phyloP scores from a whole-genome alignment of 2,329 filamentous ascomycete species.

The Chaetomium strumarium region DNA sequence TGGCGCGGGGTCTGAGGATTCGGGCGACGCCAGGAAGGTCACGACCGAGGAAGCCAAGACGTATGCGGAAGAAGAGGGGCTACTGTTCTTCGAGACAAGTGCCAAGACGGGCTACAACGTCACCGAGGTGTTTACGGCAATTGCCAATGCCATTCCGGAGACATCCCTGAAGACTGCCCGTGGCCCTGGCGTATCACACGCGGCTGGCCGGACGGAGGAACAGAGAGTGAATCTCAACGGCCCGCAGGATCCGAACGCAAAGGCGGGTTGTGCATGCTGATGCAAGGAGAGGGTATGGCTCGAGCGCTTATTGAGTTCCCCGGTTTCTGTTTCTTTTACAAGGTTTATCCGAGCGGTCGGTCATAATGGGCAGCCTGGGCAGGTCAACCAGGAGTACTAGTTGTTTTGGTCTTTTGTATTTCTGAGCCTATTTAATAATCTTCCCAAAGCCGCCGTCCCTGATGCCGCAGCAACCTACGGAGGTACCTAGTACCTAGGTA shows the following conservation, averaged over 20 bases:
- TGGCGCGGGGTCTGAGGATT: slow-evolving; percentile 50
- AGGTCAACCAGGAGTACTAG: slow-evolving; percentile 21
- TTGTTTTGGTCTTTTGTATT: slow-evolving; percentile 11
- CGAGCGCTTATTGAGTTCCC: slow-evolving; percentile 7
- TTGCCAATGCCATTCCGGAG: slow-evolving; percentile 96
- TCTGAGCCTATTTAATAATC: neutral
- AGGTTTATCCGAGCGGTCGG: slow-evolving; percentile 19
- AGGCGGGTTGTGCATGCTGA: slow-evolving; percentile 87
- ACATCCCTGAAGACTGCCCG: slow-evolving; percentile 87
- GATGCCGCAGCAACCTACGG: neutral
- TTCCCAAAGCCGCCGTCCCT: neutral
- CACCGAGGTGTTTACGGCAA: slow-evolving; percentile 92
- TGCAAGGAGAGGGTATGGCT: neutral
- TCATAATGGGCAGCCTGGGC: slow-evolving; percentile 19
- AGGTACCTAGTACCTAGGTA: no score
- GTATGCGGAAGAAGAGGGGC: slow-evolving; percentile 89
- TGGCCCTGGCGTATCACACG: slow-evolving; percentile 57
- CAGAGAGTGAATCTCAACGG: slow-evolving; percentile 78
- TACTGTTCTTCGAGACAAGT: slow-evolving; percentile 96
- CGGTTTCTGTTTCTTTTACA: slow-evolving; percentile 10
- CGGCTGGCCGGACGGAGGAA: slow-evolving; percentile 58
- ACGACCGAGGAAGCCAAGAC: slow-evolving; percentile 83
- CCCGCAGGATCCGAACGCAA: slow-evolving; percentile 65
- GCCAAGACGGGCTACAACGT: slow-evolving; percentile 96
- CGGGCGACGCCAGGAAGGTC: slow-evolving; percentile 77